Base-by-base conservation (phyloP, 768 basidiomycete genomes). In the Lyophyllum decastes region DNA sequence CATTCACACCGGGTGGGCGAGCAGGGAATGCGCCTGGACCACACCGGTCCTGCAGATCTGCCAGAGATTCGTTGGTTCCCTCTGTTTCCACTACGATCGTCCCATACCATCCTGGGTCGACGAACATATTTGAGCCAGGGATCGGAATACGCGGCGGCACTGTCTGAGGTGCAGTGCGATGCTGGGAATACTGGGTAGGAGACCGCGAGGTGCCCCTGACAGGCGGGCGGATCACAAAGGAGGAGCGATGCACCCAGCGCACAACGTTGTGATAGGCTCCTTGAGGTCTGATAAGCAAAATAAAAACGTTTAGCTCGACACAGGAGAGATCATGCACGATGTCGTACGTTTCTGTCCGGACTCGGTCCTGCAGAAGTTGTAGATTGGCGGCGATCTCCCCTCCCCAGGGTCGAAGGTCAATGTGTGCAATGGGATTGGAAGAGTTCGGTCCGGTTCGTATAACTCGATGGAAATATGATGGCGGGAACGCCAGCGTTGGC, bases 381-480 rank as follows among this genome's bases (percentile, higher is more conserved):
- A 92, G 68, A 60, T 90, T 90, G 44, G 77, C 65, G 24, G 86
- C 85, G 58, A 94, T 84, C 72, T 94, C 88, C 47, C 84, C 84
- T 2, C 85, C 89, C 90, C 92, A 94, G 2, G 89, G 88, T 25
- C 80, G 74, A 27, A 94, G 71, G 71, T 95, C 90, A 58, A 94
- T 71, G 67, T 91, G 86, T 16, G 81, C 80, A 38, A 94, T 78
- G 0, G 83, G 86, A 64, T 88, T 87, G 21, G 77, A 79, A 14
- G 76, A 74, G 16, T 65, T 65, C 16, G 80, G 69, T 16, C 85
- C 82, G 0, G 85, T 87, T 19, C 90, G 83, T 55, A 95, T 85
- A 44, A 93, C 89, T 38, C 89, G 85, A 69, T 94, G 90, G 78
- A 94, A 95, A 72, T 94, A 94, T 21, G 92, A 93, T 1, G 93